Percentiles rank a stretch among this genome's conserved stretches.
Evolutionary conservation across 1,139 yeast genomes (phyloP).

Genomic region (Zygosaccharomyces sapae): DNA sequence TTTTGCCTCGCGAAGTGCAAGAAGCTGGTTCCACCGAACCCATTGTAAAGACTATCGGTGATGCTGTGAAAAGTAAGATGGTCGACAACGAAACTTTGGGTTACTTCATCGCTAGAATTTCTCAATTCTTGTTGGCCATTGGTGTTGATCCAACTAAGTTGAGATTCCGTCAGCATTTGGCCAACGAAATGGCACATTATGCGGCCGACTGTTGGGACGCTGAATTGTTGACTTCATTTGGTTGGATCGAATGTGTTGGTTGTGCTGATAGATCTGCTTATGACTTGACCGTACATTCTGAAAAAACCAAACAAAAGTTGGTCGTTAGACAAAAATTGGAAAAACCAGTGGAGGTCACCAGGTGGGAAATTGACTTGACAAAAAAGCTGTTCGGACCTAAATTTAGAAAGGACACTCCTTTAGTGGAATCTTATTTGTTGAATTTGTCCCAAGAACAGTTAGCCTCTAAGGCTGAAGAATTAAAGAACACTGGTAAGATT

Average conservation of each 20-base stretch:
- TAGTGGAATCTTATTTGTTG: constrained; percentile 75
- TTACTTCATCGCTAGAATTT: constrained; percentile 91
- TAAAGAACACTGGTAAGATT: constrained; percentile 59
- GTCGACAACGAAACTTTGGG: constrained; percentile 97
- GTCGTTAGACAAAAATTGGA: constrained; percentile 88
- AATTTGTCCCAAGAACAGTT: constrained; percentile 81
- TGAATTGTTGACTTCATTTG: constrained; percentile 89
- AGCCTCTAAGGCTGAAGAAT: constrained; percentile 68
- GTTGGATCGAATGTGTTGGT: constrained; percentile 99
- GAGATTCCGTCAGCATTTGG: constrained; percentile 98
- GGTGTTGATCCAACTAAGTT: constrained; percentile 82
- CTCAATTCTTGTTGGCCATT: constrained; percentile 73
- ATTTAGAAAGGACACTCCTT: constrained; percentile 94
- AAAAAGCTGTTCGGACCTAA: constrained; percentile 97
- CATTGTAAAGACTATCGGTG: constrained; percentile 67
- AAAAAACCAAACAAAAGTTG: constrained; percentile 89
- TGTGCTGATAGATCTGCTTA: constrained; percentile 99
- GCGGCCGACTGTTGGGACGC: constrained; percentile 99
- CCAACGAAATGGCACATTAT: constrained; percentile 99
- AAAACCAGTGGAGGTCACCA: constrained; percentile 77
- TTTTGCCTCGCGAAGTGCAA: constrained; percentile 84
- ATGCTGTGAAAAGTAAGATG: constrained; percentile 82
- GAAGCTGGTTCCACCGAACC: constrained; percentile 75
- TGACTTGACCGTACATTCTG: constrained; percentile 92
- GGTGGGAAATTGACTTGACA: constrained; percentile 76